These are phyloP conservation scores for Phlebopus sp. DNA, from an alignment of 1,284 basidiomycete species.

Conservation along the genomic window DNA sequence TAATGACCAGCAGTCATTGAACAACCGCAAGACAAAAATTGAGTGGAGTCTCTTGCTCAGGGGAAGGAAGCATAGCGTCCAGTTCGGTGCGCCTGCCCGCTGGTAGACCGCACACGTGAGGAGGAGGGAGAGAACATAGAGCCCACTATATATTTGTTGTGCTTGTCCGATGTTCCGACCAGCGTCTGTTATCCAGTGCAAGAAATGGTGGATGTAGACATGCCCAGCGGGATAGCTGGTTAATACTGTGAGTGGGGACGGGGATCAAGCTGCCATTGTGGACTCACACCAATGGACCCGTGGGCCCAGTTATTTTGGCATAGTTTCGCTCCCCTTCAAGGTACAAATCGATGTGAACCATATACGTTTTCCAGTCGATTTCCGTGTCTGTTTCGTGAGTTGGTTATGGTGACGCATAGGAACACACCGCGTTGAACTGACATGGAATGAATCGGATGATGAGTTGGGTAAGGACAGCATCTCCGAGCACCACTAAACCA, in stretches of 20 bases:
- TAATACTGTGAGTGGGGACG: constrained; percentile 2
- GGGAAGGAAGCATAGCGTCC: constrained; percentile 72
- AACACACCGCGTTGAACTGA: constrained; percentile 40
- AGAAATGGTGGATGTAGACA: constrained; percentile 77
- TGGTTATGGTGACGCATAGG: constrained; percentile 13
- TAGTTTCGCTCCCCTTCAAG: constrained; percentile 86
- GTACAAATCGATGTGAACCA: constrained; percentile 82
- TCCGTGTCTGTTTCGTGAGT: constrained; percentile 77
- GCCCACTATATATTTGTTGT: constrained; percentile 73
- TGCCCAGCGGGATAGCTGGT: constrained; percentile 93
- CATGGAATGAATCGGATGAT: constrained; percentile 81
- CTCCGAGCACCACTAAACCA: constrained; percentile 61
- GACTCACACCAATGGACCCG: constrained; percentile 88
- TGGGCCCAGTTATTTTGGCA: constrained; percentile 82
- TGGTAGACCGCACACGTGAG: constrained; percentile 71
- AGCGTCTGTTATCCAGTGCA: constrained; percentile 64
- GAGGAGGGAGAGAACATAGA: constrained; percentile 70
- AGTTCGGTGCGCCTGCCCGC: constrained; percentile 72
- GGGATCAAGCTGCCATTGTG: background rate
- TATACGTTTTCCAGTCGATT: constrained; percentile 96
- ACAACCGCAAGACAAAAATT: constrained; percentile 88
- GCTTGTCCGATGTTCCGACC: constrained; percentile 65
- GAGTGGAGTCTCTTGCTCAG: constrained; percentile 94
- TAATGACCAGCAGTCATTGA: constrained; percentile 93
- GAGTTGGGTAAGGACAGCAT: constrained; percentile 71